A percentile compares a stretch with the other conserved stretches of the same genome.
These are phyloP conservation scores for Ceratocystis colombiana DNA, from an alignment of 2,329 filamentous ascomycete genomes.

Conservation along the genomic window DNA sequence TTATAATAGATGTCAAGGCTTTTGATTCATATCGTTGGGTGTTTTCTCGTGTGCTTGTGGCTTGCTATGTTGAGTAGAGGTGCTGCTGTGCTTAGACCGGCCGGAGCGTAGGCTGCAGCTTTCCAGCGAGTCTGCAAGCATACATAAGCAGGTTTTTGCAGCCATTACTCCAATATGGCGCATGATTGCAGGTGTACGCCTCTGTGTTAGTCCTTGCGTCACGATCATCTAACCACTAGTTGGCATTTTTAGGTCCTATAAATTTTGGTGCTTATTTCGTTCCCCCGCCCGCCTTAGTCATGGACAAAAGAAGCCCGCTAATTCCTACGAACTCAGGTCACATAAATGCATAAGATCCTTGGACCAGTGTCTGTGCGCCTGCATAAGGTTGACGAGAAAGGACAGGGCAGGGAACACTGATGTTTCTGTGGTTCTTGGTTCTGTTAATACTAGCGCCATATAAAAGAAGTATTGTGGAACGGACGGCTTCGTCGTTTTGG, in stretches of 20 bases:
- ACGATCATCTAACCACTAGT: neutral
- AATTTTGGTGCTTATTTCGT: neutral
- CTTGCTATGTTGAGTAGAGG: neutral
- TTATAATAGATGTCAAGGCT: slow-evolving; percentile 14
- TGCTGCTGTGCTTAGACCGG: no score
- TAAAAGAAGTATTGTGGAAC: neutral
- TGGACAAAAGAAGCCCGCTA: neutral
- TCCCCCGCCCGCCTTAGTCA: neutral
- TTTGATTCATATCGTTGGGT: neutral
- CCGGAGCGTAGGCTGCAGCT: no score
- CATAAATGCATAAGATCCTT: slow-evolving; percentile 3
- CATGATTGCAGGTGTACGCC: no score
- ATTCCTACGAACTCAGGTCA: slow-evolving; percentile 2
- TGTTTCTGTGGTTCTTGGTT: neutral
- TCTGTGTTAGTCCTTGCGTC: neutral
- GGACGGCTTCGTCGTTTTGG: no score
- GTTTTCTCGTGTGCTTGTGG: neutral
- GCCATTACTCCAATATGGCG: no score
- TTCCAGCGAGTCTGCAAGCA: no score
- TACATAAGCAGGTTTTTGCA: no score
- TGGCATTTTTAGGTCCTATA: neutral
- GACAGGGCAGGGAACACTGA: slow-evolving; percentile 7
- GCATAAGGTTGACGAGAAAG: neutral
- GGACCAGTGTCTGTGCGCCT: neutral
- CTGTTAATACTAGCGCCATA: neutral